Conservation (phyloP, 1,284 basidiomycete species). For the Marasmius fiardii region DNA sequence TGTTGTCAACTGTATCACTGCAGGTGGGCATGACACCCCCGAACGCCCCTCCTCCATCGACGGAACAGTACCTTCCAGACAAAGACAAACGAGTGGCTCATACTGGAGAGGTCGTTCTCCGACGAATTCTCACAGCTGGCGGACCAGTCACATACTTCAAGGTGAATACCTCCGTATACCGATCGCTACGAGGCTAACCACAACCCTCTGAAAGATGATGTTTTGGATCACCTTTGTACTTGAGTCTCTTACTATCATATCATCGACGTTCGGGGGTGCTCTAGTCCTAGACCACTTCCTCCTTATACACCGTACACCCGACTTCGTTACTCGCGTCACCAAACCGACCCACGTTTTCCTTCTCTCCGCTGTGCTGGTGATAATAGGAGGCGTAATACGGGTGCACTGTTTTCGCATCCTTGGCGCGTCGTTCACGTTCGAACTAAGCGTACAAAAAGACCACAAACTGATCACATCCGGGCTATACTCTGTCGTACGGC, state of each 20-base stretch:
- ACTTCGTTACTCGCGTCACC: not conserved
- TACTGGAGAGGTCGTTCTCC: not conserved
- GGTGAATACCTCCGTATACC: not conserved
- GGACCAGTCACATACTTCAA: slow-evolving; percentile 5
- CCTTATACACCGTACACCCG: not conserved
- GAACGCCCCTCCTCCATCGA: not conserved
- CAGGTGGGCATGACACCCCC: slow-evolving; percentile 2
- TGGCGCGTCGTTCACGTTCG: slow-evolving; percentile 22
- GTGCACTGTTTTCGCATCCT: not conserved
- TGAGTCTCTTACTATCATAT: not conserved
- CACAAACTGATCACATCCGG: slow-evolving; percentile 25
- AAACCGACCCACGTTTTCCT: not conserved
- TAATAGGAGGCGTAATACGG: not conserved
- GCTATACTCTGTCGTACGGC: slow-evolving; percentile 24
- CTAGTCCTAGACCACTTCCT: not conserved
- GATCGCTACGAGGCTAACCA: too few species aligned
- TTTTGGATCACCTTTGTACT: not conserved
- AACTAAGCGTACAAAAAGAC: slow-evolving; percentile 21
- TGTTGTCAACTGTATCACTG: not conserved
- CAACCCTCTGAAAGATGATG: not conserved
- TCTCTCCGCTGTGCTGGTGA: not conserved
- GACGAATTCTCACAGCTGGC: slow-evolving; percentile 4
- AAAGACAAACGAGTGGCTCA: not conserved
- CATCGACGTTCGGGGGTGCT: not conserved
- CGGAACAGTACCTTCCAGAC: slow-evolving; percentile 1